Evolutionary conservation across 208 protist species (phyloP), one percentile per base, ranked within the genome.

Genomic region (Wallacemonas sp.): DNA sequence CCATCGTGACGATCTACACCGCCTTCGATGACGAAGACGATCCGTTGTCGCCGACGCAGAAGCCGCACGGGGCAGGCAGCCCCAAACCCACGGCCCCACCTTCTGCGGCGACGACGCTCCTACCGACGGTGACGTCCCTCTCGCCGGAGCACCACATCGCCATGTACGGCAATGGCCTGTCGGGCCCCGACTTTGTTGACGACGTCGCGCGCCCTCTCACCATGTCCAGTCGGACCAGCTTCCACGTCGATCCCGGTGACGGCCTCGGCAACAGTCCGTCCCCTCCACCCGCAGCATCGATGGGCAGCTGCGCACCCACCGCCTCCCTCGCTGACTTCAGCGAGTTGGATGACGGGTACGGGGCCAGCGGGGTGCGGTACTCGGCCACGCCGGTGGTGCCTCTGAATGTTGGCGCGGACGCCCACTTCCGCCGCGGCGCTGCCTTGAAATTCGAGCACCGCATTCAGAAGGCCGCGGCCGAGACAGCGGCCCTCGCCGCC

Each of bases 301-400:
- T 24, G 33, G 29, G 6, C 30, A 15, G 8, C 26, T n/a, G 22
- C 15, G 8, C 8, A 36, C 15, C n/a, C 26, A 33, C 30, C 22
- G 34, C 55, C n/a, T 8, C 36, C 19, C 29, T 62, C 27, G 39
- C 13, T 12, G 34, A 48, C 22, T 33, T 32, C 15, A 15, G 5
- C 17, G 9, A 26, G 1, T 12, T 15, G 5, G 57, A 45, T 19
- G 26, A 17, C 29, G 34, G 52, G 30, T 21, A 29, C 29, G 9
- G 12, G 30, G 21, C 9, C 26, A 36, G 17, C 21, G 42, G 17
- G 0, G 26, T 44, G 45, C 69, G 46, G 36, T 71, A 71, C 61
- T 70, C 73, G 19, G 59, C 78, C 13, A 87, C 78, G 6, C 84
- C 84, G 10, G 68, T 91, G 17, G 84, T 91, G 41, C 71, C 84